Evolutionary conservation across 2,329 filamentous ascomycete species (phyloP), one percentile per base, ranked within the genome.

Genomic region (Hypoxylon sp.): DNA sequence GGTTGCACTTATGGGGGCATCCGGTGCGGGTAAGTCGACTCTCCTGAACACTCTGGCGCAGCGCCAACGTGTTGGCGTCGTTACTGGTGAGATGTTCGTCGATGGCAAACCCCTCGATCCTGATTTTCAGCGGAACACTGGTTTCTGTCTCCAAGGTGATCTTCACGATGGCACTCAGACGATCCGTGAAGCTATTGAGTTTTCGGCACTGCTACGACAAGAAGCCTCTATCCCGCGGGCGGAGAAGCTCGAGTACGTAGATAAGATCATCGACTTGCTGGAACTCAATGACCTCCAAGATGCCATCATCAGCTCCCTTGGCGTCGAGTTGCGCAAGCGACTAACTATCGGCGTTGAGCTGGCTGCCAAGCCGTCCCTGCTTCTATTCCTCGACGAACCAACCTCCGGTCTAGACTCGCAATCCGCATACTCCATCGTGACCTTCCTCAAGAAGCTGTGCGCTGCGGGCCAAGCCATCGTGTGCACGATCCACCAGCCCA

Each of bases 191-290:
- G 93, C 93, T 1, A 84, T 98, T 11, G 86, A 89, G 66, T 92
- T 92, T 72, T 91, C 89, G 71, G 94, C 94, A 13, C 76, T 94
- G 2, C 87, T 97, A 24, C 90, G 94, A 63, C 94, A 97, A 73
- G 93, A 94, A 0, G 87, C 87, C 37, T 82, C 89, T 53, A 84
- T 91, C n/a, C 82, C 91, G 4, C 84, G 84, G 7, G 79, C 86
- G 19, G 93, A 97, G 75, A 97, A 97, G 80, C 78, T 94, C 13
- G 90, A 87, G 2, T 97, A 97, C 68, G 93, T 97, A n/a, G 90
- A 95, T 56, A 91, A 97, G 75, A 91, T 97, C 19, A 96, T 98
- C 74, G 92, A 92, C 77, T 85, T 97, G 22, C 83, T 97, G 7
- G 93, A 95, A 68, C 79, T 92, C 0, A 79, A 85, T 15, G 84